Conservation (phyloP, 2,329 filamentous ascomycete genomes). For the Colletotrichum tropicicola region DNA sequence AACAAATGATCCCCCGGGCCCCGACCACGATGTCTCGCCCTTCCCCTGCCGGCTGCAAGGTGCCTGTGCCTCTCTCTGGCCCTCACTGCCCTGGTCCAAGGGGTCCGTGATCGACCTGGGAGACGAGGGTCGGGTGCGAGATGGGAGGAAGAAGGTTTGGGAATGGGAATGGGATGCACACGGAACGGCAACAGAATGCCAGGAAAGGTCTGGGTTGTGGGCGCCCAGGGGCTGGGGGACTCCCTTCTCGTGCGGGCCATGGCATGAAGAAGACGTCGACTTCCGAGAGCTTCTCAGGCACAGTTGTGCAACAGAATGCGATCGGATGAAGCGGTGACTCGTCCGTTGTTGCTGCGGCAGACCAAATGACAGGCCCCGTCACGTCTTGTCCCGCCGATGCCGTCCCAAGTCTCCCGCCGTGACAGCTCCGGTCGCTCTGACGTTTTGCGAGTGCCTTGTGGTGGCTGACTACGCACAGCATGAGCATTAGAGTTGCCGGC, state of each 20-base stretch:
- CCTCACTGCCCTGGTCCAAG: constrained; percentile 9
- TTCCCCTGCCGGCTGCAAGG: constrained; percentile 21
- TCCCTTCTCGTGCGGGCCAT: not conserved
- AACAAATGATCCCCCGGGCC: constrained; percentile 24
- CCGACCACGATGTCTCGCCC: constrained; percentile 24
- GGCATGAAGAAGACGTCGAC: constrained; percentile 26
- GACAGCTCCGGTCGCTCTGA: constrained; percentile 17
- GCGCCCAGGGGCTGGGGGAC: not conserved
- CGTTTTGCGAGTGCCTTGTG: constrained; percentile 8
- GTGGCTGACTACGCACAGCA: not conserved
- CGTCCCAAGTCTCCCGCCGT: constrained; percentile 23
- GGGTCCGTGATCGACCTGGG: constrained; percentile 33
- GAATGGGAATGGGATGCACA: constrained; percentile 17
- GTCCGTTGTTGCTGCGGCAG: constrained; percentile 10
- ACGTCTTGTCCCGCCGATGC: constrained; percentile 7
- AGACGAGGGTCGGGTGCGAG: constrained; percentile 20
- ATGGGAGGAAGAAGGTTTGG: constrained; percentile 20
- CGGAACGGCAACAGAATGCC: constrained; percentile 27
- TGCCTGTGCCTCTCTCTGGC: constrained; percentile 24
- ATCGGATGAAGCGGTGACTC: constrained; percentile 28
- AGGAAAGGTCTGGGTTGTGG: constrained; percentile 14
- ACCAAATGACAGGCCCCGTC: constrained; percentile 11
- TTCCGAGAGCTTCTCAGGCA: constrained; percentile 29
- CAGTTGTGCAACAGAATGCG: constrained; percentile 18
- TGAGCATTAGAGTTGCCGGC: not conserved